phyloP scores from a whole-genome alignment of 176 grass and related monocot species.

The Zea luxurians region DNA sequence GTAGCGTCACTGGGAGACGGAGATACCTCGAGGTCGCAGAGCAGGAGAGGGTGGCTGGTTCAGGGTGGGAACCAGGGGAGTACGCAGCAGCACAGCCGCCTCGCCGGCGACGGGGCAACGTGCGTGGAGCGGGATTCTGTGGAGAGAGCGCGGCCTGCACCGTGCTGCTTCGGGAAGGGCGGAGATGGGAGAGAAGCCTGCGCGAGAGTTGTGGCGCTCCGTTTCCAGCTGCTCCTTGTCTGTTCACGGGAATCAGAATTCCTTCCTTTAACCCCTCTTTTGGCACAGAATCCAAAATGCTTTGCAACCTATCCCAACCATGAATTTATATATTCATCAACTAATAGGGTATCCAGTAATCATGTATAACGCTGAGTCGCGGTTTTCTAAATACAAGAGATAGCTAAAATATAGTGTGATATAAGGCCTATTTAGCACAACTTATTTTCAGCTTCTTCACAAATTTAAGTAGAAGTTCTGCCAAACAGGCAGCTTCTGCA shows the following conservation, averaged over 20 bases:
- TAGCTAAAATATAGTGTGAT: too few species aligned
- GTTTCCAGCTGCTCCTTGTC: neutral
- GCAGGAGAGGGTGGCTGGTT: neutral
- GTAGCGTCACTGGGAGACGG: slow-evolving; percentile 19
- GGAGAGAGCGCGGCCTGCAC: neutral
- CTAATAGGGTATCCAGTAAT: too few species aligned
- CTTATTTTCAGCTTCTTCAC: too few species aligned
- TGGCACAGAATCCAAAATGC: too few species aligned
- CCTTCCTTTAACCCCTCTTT: slow-evolving; percentile 2
- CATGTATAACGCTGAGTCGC: too few species aligned
- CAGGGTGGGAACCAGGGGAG: neutral
- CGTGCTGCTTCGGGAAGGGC: neutral
- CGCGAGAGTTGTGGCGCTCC: neutral
- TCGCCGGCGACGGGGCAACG: slow-evolving; percentile 15
- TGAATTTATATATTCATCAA: too few species aligned
- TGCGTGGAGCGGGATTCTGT: neutral
- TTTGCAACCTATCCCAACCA: too few species aligned
- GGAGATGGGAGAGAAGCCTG: neutral
- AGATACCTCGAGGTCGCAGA: neutral
- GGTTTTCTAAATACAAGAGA: too few species aligned
- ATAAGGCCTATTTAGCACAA: too few species aligned
- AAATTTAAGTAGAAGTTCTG: too few species aligned
- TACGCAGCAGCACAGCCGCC: too few species aligned
- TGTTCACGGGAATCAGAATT: slow-evolving; percentile 21
- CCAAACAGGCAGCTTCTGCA: too few species aligned